Evolutionary conservation across 176 grass and related monocot species (phyloP).

Genomic region (Tuctoria greenei): DNA sequence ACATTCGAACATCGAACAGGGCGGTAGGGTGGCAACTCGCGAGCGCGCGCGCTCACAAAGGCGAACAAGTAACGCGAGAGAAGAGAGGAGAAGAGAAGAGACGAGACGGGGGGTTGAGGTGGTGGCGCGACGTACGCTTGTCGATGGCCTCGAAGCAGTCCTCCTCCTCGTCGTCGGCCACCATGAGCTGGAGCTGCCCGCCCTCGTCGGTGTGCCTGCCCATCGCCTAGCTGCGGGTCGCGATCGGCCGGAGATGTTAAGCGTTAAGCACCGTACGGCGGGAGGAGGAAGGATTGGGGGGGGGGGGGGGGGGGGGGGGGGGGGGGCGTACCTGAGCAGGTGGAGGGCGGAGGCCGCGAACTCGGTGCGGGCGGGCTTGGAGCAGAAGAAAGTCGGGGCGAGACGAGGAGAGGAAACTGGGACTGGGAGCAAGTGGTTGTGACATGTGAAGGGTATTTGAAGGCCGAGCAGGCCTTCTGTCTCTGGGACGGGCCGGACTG

Average conservation of each 20-base stretch:
- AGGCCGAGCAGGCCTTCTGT: background rate
- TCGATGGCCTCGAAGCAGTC: slow-evolving; percentile 91
- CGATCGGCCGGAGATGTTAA: background rate
- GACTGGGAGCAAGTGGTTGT: background rate
- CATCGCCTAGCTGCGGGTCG: slow-evolving; percentile 19
- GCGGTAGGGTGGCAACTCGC: background rate
- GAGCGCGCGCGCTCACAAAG: background rate
- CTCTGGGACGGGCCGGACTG: background rate
- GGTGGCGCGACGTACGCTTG: slow-evolving; percentile 47
- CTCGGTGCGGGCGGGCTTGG: background rate
- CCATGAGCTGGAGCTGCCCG: slow-evolving; percentile 88
- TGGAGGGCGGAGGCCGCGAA: background rate
- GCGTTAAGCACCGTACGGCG: background rate
- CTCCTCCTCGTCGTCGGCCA: slow-evolving; percentile 68
- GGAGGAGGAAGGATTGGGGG: too few species aligned
- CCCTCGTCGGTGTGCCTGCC: slow-evolving; percentile 71
- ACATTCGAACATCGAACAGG: background rate
- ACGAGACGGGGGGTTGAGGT: background rate
- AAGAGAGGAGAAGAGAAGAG: background rate
- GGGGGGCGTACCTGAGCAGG: slow-evolving; percentile 22
- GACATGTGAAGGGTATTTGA: background rate
- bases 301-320: too few species aligned
- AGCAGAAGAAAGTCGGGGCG: slow-evolving; percentile 25
- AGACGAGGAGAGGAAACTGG: background rate
- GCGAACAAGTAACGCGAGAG: slow-evolving; percentile 20